Base-by-base conservation (phyloP, 176 grass and related monocot species). In the Rhynchospora tenuis region DNA sequence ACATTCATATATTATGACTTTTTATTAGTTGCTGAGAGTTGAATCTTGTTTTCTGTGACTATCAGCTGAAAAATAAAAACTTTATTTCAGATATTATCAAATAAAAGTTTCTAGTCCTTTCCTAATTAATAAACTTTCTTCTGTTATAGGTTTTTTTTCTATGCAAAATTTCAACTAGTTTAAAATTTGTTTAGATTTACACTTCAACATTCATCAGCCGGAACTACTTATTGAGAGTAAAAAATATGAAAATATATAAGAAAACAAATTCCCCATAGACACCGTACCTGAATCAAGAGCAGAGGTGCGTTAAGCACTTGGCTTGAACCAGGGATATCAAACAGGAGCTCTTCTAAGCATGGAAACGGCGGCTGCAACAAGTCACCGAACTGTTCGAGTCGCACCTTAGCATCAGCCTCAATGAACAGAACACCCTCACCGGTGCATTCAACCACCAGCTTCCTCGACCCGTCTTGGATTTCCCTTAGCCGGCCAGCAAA, bases 401-500 rank as follows among this genome's bases (percentile, higher is more conserved):
- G 43, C 10, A 97, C 89, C 3, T 97, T 88, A 2, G 90, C 85
- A 3, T 94, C 92, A 9, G 94, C 94, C 81, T 94, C 94, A 22
- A 81, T 84, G 90, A 97, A 97, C 56, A 91, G 59, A 0, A 97
- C 80, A 23, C 95, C 95, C 86, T 97, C 90, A 33, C 90, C 90
- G 9, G 92, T 94, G 68, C 95, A 98, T 10, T 98, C 95, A 6
- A 98, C 92, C 38, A 88, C 89, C 47, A 98, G 89, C 87, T 98
- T 98, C 28, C 80, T 82, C 38, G 43, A 82, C 51, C 59, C 92
- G 72, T 0, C 84, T 85, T 26, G 57, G 56, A 78, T 83, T 87
- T 98, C 90, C 84, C 90, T 43, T 22, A 98, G 86, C 67, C 95
- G 74, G 0, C 95, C 95, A 2, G 95, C 95, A 67, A 98, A 89